A percentile compares a stretch with the other conserved stretches of the same genome.
Evolutionary conservation across 2,329 filamentous ascomycete genomes (phyloP).

Genomic region (Plectosphaerella sp.): DNA sequence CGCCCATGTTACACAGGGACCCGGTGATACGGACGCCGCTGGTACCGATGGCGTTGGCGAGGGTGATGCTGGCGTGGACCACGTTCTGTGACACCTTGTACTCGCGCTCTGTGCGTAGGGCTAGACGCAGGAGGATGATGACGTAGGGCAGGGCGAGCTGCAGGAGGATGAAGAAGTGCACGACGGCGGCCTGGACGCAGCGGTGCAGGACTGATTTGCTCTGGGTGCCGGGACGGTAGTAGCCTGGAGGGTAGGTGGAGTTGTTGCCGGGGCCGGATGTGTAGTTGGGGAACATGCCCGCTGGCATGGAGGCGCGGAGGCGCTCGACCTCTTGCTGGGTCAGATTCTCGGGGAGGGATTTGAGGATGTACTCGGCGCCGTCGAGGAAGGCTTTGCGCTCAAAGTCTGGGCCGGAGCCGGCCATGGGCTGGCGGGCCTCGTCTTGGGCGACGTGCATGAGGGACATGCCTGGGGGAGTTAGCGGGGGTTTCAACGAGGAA

Average conservation of each 20-base stretch:
- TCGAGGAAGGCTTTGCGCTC: constrained; percentile 62
- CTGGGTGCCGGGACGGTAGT: constrained; percentile 6
- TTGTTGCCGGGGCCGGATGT: constrained; percentile 14
- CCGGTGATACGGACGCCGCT: constrained; percentile 46
- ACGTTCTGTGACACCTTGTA: constrained; percentile 60
- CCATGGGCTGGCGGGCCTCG: constrained; percentile 4
- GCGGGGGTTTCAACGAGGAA: background rate
- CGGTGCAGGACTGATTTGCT: constrained; percentile 52
- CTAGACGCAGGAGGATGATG: constrained; percentile 44
- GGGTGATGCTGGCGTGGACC: constrained; percentile 44
- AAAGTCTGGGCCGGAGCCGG: constrained; percentile 14
- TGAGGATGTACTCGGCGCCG: constrained; percentile 59
- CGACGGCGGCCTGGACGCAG: constrained; percentile 48
- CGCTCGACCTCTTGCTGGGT: constrained; percentile 47
- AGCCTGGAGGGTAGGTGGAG: constrained; percentile 17
- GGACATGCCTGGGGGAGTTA: constrained; percentile 4
- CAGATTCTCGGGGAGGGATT: constrained; percentile 55
- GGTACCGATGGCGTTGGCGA: constrained; percentile 49
- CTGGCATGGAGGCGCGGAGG: constrained; percentile 27
- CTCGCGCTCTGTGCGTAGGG: constrained; percentile 60
- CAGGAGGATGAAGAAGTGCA: constrained; percentile 54
- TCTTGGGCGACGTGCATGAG: constrained; percentile 10
- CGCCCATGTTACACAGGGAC: constrained; percentile 55
- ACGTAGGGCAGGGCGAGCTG: constrained; percentile 60
- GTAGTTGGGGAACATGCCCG: constrained; percentile 12